Base-by-base conservation (phyloP, 345 rosid species). In the Camelina sativa region DNA sequence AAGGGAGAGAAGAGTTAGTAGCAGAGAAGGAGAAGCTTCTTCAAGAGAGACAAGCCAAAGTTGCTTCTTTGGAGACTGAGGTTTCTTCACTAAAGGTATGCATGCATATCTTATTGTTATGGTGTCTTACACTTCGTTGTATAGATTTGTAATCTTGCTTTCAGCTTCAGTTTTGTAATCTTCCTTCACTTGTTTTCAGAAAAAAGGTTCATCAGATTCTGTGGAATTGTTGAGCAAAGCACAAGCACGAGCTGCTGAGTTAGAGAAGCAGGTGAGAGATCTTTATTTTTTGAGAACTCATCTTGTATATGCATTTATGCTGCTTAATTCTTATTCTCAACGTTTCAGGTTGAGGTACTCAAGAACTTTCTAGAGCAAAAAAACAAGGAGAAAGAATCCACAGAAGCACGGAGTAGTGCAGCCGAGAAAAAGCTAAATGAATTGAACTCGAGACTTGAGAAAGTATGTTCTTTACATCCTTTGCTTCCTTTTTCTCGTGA, bases 241-340 rank as follows among this genome's bases (percentile, higher is more conserved):
- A 43, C 81, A 90, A 59, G 93, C 90, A 19, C 82, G 82, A 65
- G 92, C 80, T 43, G 85, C 68, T 28, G 96, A 91, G 65, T 84
- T 96, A 78, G 90, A 91, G 84, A 86, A 83, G 80, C 89, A 88
- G 93, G 97, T 91, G 57, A 57, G 57, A 57, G 43, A 41, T 37
- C 7, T 65, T 72, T 28, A 43, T n/a, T n/a, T 28, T 37, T 57
- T 44, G 19, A 58, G 40, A 43, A 25, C 51, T 17, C 50, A 10
- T 37, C 8, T 76, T 35, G 43, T n/a, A n/a, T n/a, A n/a, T 15
- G 57, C 8, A 10, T 10, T 1, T 7, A 4, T 13, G 28, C 64
- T 50, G 51, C 47, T 23, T 16, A 6, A 11, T 23, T 43, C 69
- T 12, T 34, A 34, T 8, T 34, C 8, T 34, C 37, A 34, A 34